Base-by-base conservation (phyloP, 1,284 basidiomycete species). In the Boletus mariae region DNA sequence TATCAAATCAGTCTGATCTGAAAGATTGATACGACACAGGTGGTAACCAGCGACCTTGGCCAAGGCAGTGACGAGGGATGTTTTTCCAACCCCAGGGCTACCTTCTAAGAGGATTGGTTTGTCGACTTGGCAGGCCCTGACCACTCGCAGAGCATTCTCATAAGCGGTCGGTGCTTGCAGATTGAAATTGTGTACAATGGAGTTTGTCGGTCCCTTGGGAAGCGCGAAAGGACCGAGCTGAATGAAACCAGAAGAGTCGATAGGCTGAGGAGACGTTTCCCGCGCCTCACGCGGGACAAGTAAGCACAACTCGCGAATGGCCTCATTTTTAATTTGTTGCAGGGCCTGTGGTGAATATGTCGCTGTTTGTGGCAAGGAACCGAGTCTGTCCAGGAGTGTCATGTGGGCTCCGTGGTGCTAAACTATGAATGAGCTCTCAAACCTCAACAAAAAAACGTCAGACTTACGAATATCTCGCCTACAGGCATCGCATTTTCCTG, bases 71-170 rank as follows among this genome's bases (percentile, higher is more conserved):
- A 99, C 79, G 5, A 99, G 79, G 67, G 92, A 97, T 0, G 98
- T 99, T 75, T 99, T 99, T 5, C 98, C 97, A n/a, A 99, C 97
- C 3, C 97, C 97, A 5, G 98, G 98, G 68, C 94, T 98, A 2
- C 97, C 97, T 70, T 99, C 97, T 3, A 99, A 80, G 29, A 99
- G 78, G 50, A 99, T 91, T 0, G 97, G 93, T 70, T 98, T 99
- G 7, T 76, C 71, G 1, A 99, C 79, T 68, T 98, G 94, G 57
- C 91, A 90, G 6, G 94, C 97, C 53, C 97, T 83, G 17, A 95
- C 74, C 4, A 99, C 85, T 32, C 96, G 87, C 79, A 94, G 83
- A 13, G 91, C 89, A 71, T 99, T 99, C 55, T 88, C 80, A 25
- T 81, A 82, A 8, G 95, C 91, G 1, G 97, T 99, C 0, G 92